Percentiles rank a stretch among this genome's conserved stretches.
Evolutionary conservation across 192 early-diverging fungal species (phyloP).

Genomic region (Spizellomyces sp.): DNA sequence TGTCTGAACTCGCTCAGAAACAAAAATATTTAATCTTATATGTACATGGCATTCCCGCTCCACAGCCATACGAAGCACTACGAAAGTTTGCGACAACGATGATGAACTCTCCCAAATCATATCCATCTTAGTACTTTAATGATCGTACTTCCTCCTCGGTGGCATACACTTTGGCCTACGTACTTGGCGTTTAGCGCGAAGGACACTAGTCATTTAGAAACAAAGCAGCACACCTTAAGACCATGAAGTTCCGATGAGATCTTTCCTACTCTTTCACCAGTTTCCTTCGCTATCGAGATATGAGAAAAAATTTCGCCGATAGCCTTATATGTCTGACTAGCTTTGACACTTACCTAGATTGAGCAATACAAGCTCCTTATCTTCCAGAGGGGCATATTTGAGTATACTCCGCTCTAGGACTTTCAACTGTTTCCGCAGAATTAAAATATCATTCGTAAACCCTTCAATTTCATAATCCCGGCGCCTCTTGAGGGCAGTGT

Average conservation of each 20-base stretch:
- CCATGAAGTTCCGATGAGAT: constrained; percentile 48
- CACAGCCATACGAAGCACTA: too few relatives aligned
- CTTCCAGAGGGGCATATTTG: constrained; percentile 60
- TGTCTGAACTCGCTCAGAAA: too few relatives aligned
- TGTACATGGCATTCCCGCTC: too few relatives aligned
- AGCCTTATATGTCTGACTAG: neutral
- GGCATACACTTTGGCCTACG: constrained; percentile 41
- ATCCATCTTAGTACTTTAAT: constrained; percentile 8
- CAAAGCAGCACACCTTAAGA: constrained; percentile 38
- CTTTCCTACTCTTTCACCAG: constrained; percentile 37
- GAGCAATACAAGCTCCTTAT: constrained; percentile 55
- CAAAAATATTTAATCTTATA: too few relatives aligned
- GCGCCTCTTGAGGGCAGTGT: constrained; percentile 51
- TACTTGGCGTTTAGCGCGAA: neutral
- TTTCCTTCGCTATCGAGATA: constrained; percentile 36
- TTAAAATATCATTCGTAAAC: constrained; percentile 65
- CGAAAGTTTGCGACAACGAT: too few relatives aligned
- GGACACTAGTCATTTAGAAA: neutral
- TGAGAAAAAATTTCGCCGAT: neutral
- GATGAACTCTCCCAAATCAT: too few relatives aligned
- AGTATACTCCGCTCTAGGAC: constrained; percentile 57
- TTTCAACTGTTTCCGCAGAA: constrained; percentile 55
- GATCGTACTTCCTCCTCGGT: constrained; percentile 40
- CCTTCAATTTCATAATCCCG: constrained; percentile 69
- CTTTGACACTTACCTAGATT: constrained; percentile 40